Conservation (phyloP, 768 basidiomycete genomes). For the Crassisporium funariophilum region DNA sequence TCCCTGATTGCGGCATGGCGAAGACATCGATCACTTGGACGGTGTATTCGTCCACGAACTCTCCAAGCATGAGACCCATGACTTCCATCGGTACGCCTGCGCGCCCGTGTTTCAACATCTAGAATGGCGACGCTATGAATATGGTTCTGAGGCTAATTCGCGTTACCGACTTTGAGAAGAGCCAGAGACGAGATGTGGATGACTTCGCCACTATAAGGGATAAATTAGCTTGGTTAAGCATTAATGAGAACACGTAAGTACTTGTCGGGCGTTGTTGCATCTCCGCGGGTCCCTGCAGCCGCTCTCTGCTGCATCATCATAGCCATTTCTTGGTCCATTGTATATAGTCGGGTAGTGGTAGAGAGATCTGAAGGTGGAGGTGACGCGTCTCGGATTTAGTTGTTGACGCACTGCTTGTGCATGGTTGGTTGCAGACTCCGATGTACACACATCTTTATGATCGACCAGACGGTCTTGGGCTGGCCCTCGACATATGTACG, state of each 20-base stretch:
- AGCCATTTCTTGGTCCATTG: constrained; percentile 53
- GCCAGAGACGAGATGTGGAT: constrained; percentile 98
- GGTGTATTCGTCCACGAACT: constrained; percentile 97
- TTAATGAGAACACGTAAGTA: constrained; percentile 28
- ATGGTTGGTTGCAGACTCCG: constrained; percentile 27
- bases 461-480: background rate
- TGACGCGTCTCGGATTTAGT: constrained; percentile 47
- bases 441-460: constrained; percentile 1
- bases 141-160: background rate
- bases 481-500: constrained; percentile 1
- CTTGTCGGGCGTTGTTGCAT: constrained; percentile 75
- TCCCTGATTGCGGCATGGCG: constrained; percentile 98
- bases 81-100: constrained; percentile 99
- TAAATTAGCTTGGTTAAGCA: constrained; percentile 6
- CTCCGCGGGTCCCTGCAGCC: constrained; percentile 45
- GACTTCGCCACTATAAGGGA: constrained; percentile 72
- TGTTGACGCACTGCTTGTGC: constrained; percentile 29
- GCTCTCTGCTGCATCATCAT: constrained; percentile 52
- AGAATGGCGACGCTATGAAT: constrained; percentile 12
- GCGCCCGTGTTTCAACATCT: constrained; percentile 99
- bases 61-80: constrained; percentile 97
- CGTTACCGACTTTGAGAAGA: constrained; percentile 80
- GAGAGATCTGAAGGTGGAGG: constrained; percentile 19
- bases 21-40: constrained; percentile 96
- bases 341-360: constrained; percentile 18